Percentiles rank a stretch among this genome's conserved stretches.
phyloP scores from a whole-genome alignment of 139 green algal species.

The Chara braunii region DNA sequence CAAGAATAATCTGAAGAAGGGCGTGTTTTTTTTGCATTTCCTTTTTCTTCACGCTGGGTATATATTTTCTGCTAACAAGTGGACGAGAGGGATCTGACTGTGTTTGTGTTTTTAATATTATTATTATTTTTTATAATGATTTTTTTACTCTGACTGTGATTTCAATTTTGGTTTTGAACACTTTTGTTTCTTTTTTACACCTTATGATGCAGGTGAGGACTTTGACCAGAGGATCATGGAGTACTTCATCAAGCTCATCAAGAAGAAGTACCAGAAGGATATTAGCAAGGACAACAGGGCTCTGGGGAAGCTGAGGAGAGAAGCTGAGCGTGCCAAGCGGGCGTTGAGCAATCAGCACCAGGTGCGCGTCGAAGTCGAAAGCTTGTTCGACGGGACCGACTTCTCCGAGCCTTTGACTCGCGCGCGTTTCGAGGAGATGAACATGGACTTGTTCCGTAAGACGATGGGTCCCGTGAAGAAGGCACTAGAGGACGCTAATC shows the following conservation, averaged over 20 bases:
- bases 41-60: too few relatives aligned
- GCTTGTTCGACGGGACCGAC: slow-evolving; percentile 86
- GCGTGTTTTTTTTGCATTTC: too few relatives aligned
- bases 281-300: slow-evolving; percentile 81
- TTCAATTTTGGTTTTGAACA: slow-evolving; percentile 18
- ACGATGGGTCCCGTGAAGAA: slow-evolving; percentile 92
- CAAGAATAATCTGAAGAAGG: too few relatives aligned
- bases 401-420: slow-evolving; percentile 93
- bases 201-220: slow-evolving; percentile 79
- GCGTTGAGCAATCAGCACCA: slow-evolving; percentile 92
- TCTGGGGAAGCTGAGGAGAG: slow-evolving; percentile 88
- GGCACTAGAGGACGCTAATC: slow-evolving; percentile 84
- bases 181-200: slow-evolving; percentile 1
- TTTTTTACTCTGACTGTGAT: too few relatives aligned
- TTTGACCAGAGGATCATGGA: slow-evolving; percentile 98
- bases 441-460: slow-evolving; percentile 97
- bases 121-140: too few relatives aligned
- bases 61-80: too few relatives aligned
- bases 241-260: slow-evolving; percentile 99
- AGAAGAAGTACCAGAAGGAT: slow-evolving; percentile 93
- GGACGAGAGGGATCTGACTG: too few relatives aligned
- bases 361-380: slow-evolving; percentile 95
- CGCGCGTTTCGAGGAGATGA: slow-evolving; percentile 98
- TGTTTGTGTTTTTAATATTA: too few relatives aligned
- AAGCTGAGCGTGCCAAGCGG: slow-evolving; percentile 95